phyloP scores from a whole-genome alignment of 805 yeast species.

The Kluyveromyces nonfermentans region DNA sequence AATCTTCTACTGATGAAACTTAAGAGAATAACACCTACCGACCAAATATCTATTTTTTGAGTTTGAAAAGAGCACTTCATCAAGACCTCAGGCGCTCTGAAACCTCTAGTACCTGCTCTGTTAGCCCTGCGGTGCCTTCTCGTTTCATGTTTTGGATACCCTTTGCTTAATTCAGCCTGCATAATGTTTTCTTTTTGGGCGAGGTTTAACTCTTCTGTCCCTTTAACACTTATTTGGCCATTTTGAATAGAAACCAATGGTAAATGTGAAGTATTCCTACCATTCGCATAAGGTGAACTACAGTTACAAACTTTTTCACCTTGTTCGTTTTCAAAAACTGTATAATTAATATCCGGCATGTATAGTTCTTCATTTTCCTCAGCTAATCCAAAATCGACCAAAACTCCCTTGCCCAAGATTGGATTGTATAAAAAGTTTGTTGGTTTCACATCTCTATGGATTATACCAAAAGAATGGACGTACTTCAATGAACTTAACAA shows the following conservation, averaged over 20 bases:
- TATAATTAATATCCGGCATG: conserved; percentile 9
- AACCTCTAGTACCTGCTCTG: conserved; percentile 94
- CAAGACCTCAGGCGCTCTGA: conserved; percentile 88
- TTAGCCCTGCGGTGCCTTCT: conserved; percentile 89
- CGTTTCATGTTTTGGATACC: conserved; percentile 80
- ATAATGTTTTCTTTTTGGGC: conserved; percentile 5
- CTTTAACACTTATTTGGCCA: conserved; percentile 26
- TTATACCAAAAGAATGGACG: conserved; percentile 64
- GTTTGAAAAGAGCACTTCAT: conserved; percentile 79
- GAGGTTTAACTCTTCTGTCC: conserved; percentile 4
- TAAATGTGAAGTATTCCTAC: conserved; percentile 3
- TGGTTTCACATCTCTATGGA: conserved; percentile 90
- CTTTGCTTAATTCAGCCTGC: conserved; percentile 35
- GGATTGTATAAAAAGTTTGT: conserved; percentile 62
- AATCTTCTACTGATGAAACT: conserved; percentile 72
- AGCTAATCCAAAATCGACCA: conserved; percentile 90
- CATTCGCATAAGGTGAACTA: conserved; percentile 1
- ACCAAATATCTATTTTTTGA: conserved; percentile 81
- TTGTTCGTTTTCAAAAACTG: conserved; percentile 5
- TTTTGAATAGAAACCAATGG: conserved; percentile 26
- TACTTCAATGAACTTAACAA: conserved; percentile 60
- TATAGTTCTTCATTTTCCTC: conserved; percentile 39
- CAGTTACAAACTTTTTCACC: conserved; percentile 1
- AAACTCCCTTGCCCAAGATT: conserved; percentile 65
- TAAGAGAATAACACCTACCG: conserved; percentile 80